A percentile compares a stretch with the other conserved stretches of the same genome.
Evolutionary conservation across 2,329 filamentous ascomycete genomes (phyloP).

Genomic region (Xylaria hypoxylon): DNA sequence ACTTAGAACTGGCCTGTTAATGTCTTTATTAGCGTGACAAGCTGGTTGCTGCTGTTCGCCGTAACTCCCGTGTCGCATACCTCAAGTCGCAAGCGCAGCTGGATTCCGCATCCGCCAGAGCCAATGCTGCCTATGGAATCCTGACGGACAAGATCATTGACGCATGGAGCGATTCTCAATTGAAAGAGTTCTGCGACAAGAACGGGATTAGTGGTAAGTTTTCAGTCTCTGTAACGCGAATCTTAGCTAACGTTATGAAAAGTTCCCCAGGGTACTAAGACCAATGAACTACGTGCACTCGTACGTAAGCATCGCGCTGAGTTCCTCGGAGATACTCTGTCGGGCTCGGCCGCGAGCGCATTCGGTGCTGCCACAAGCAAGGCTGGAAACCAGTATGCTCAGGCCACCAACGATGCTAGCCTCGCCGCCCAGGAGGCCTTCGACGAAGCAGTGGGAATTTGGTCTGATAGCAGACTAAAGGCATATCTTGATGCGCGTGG

Average conservation of each 20-base stretch:
- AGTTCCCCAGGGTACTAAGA: constrained; percentile 91
- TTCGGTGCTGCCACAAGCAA: constrained; percentile 79
- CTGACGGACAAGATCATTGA: constrained; percentile 87
- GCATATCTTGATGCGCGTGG: constrained; percentile 81
- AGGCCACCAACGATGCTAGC: constrained; percentile 76
- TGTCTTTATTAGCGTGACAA: constrained; percentile 73
- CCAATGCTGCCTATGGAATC: constrained; percentile 76
- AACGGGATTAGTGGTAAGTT: constrained; percentile 73
- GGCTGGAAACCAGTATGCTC: constrained; percentile 80
- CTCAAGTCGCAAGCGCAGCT: constrained; percentile 73
- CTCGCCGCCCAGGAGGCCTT: constrained; percentile 75
- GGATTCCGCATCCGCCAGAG: constrained; percentile 71
- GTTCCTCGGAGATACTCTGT: constrained; percentile 73
- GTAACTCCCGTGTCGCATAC: constrained; percentile 85
- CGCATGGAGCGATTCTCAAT: constrained; percentile 86
- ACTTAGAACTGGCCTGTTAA: constrained; percentile 36
- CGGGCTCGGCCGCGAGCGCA: constrained; percentile 67
- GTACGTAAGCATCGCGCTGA: constrained; percentile 87
- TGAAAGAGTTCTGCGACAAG: constrained; percentile 94
- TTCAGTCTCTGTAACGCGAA: not conserved
- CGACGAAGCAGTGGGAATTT: constrained; percentile 68
- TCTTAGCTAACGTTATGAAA: constrained; percentile 50
- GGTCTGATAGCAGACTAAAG: constrained; percentile 83
- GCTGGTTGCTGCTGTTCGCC: constrained; percentile 87
- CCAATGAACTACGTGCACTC: constrained; percentile 89